Base-by-base conservation (phyloP, 495 filamentous ascomycete genomes). In the Penicillium parvum region DNA sequence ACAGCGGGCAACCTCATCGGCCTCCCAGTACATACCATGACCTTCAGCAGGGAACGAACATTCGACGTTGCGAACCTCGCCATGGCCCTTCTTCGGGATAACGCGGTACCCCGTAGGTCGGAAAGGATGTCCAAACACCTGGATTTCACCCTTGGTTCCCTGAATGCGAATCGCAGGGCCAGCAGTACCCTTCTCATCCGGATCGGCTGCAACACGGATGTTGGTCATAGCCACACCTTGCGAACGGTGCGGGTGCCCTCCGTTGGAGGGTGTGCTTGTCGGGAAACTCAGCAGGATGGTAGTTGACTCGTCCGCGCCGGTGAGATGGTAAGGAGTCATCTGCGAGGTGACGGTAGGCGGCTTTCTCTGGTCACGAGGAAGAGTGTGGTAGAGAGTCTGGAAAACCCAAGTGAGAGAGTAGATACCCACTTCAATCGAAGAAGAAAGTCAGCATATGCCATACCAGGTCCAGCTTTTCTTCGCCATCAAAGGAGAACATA, bases 1-100 rank as follows among this genome's bases (percentile, higher is more conserved):
- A 58, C 87, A 94, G 16, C 86, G 72, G 32, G 84, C 90, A 46
- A 79, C 85, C 71, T 91, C 90, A 72, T 96, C 91, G 12, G 91
- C 91, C 63, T 96, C 90, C 85, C 84, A 96, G 68, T 86, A 91
- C 88, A 94, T 95, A 16, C 89, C 90, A 50, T 86, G 81, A 12
- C 85, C 88, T 54, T 75, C 73, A 11, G 65, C 71, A 15, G 85
- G 83, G 50, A 89, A 82, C 7, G 75, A 71, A 53, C 74, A 82
- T 47, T 83, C 69, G 11, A 83, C 71, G 39, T 80, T 75, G 53
- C 82, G 73, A 3, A 79, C 58, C 49, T 73, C 65, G 4, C 63
- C 58, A 15, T 61, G 53, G 1, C 63, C 68, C 34, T 70, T 66
- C 35, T 55, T 51, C 4, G 68, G 64, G 28, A 81, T 64, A 33